Evolutionary conservation across 2,329 filamentous ascomycete species (phyloP), one percentile per base, ranked within the genome.

Genomic region (Beauveria sp.): DNA sequence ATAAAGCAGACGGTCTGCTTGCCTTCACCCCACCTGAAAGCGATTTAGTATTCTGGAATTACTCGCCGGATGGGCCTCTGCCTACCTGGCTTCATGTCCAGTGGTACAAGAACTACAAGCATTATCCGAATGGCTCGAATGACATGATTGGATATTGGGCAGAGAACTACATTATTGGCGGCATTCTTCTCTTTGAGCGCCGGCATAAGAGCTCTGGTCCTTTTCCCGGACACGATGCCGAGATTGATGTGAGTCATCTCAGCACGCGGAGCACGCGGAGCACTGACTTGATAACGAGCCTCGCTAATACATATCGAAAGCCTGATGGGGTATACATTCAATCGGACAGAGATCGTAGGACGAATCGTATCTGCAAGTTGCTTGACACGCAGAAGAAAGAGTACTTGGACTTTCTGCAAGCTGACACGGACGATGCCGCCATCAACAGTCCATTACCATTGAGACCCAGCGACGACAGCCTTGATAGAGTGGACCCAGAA

Each of bases 401-500:
- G 14, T 58, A 67, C 4, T 8, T 66, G 2, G 60, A 64, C 37
- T 67, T 66, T 50, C 57, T 67, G 34, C 10, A 51, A 7, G n/a
- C 46, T 52, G 16, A 48, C 7, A 7, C 28, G 3, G 26, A 30
- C 4, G 48, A 44, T 10, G 40, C 28, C 3, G 20, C 12, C 14
- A 18, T 22, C 18, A 61, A 44, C 58, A 50, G 12, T 18, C 44
- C 66, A 12, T 50, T 70, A 10, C 67, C 68, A 0, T 64, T 68
- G 30, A 56, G 59, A 0, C 62, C 37, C 9, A 61, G 63, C 34
- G 7, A 61, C 8, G 59, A 68, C 1, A 71, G 70, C 43, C 37
- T 56, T 3, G 28, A 50, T 6, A 66, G 69, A 8, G 63, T 70
- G 3, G 70, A 71, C 24, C 67, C 69, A 0, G 67, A 71, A 34